A percentile compares a stretch with the other conserved stretches of the same genome.
Evolutionary conservation across 1,284 basidiomycete species (phyloP).

Genomic region (Sporisorium scitamineum): DNA sequence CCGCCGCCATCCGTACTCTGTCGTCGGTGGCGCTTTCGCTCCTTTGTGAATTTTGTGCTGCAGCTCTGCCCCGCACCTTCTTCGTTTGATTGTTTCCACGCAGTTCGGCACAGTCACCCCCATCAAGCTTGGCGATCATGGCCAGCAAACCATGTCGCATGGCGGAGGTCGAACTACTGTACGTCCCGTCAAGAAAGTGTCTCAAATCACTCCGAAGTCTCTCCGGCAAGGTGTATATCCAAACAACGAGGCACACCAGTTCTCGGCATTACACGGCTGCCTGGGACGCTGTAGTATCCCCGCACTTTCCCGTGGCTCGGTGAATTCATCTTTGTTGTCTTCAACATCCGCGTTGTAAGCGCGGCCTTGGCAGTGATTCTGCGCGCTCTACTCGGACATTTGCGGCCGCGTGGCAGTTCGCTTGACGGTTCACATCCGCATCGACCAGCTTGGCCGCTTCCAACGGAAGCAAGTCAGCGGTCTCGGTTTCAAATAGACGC

Average conservation of each 20-base stretch:
- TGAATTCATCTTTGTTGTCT: not conserved
- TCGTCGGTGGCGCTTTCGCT: not conserved
- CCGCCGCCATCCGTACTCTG: not conserved
- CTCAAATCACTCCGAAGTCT: slow-evolving; percentile 4
- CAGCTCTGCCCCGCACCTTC: not conserved
- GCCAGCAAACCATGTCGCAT: not conserved
- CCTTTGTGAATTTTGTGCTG: not conserved
- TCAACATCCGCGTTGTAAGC: not conserved
- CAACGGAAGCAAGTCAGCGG: not conserved
- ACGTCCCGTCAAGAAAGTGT: too few species aligned
- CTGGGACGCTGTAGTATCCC: not conserved
- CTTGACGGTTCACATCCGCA: not conserved
- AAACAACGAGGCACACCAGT: not conserved
- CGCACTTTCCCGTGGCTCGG: not conserved
- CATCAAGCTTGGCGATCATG: not conserved
- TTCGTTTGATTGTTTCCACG: too few species aligned
- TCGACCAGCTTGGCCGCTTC: not conserved
- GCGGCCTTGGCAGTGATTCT: not conserved
- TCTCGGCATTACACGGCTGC: slow-evolving; percentile 3
- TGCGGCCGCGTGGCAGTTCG: not conserved
- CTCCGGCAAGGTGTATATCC: not conserved
- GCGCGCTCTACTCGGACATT: not conserved
- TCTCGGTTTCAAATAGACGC: too few species aligned
- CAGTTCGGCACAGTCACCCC: not conserved
- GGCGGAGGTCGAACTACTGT: not conserved